Percentiles rank a stretch among this genome's conserved stretches.
Evolutionary conservation across 768 basidiomycete genomes (phyloP).

Genomic region (Lactarius quietus): DNA sequence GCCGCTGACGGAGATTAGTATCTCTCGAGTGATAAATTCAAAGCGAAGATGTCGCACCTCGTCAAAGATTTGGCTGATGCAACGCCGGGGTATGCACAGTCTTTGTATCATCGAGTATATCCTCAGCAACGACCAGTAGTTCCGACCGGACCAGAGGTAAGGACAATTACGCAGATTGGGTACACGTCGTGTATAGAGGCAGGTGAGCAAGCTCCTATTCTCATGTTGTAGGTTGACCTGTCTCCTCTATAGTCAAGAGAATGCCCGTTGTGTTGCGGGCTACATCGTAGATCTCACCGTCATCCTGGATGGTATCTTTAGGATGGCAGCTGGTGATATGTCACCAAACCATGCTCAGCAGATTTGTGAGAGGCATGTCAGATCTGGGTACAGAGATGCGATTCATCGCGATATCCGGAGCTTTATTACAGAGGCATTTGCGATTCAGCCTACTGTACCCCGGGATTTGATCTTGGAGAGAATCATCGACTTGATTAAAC

Average conservation of each 20-base stretch:
- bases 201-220: neutral
- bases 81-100: neutral
- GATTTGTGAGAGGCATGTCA: neutral
- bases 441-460: neutral
- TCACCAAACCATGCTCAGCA: neutral
- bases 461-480: conserved; percentile 12
- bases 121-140: neutral
- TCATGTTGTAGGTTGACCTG: neutral
- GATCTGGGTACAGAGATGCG: neutral
- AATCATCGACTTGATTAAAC: conserved; percentile 13
- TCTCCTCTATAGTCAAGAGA: conserved; percentile 3
- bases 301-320: neutral
- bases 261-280: conserved; percentile 5
- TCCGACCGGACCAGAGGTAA: neutral
- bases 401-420: conserved; percentile 1
- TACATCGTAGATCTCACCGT: conserved; percentile 18
- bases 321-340: neutral
- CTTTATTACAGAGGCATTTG: conserved; percentile 3
- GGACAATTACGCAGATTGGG: neutral
- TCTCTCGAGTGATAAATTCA: conserved; percentile 3
- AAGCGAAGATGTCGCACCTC: neutral
- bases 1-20: neutral
- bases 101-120: neutral
- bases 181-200: neutral
- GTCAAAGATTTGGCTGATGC: neutral